Base-by-base conservation (phyloP, 306 rosid species). In the Malus fusca region DNA sequence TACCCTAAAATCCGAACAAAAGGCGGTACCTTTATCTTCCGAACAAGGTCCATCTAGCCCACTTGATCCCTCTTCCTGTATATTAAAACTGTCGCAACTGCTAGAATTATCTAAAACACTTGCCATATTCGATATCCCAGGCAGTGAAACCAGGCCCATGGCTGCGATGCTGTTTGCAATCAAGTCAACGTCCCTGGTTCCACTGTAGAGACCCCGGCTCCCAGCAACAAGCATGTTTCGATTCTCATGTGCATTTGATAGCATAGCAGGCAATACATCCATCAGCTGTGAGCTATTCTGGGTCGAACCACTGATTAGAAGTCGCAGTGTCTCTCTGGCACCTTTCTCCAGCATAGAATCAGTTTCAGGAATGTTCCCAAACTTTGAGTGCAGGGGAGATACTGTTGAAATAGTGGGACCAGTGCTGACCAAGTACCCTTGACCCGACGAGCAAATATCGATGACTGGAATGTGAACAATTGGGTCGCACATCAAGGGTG, bases 381-480 rank as follows among this genome's bases (percentile, higher is more conserved):
- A 86, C 2, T 80, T 88, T 28, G 93, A 79, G 79, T 84, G 97
- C 84, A 91, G 75, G 4, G 96, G 97, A 11, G 97, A 85, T 37
- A 95, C 71, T n/a, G 90, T 80, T 63, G 99, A 84, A 63, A 96
- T 84, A 3, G 92, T 75, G 11, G 99, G 96, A 55, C 99, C 96
- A 2, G 96, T 93, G 67, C 97, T 96, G 33, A 96, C 99, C 51
- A 92, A 80, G 84, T 96, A 92, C 64, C 97, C 99, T 83, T 87
- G 98, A 69, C 97, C 97, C 0, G 96, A 92, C 33, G 99, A 96
- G 85, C 98, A 96, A 62, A 92, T 84, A 44, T 90, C 98, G 73
- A 96, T 92, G 40, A 96, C 87, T 22, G 99, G 99, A 72, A 92
- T 68, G 51, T 96, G 99, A 76, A 96, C 98, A 74, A 96, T 88